Base-by-base conservation (phyloP, 1,284 basidiomycete species). In the Ustilago sp. region DNA sequence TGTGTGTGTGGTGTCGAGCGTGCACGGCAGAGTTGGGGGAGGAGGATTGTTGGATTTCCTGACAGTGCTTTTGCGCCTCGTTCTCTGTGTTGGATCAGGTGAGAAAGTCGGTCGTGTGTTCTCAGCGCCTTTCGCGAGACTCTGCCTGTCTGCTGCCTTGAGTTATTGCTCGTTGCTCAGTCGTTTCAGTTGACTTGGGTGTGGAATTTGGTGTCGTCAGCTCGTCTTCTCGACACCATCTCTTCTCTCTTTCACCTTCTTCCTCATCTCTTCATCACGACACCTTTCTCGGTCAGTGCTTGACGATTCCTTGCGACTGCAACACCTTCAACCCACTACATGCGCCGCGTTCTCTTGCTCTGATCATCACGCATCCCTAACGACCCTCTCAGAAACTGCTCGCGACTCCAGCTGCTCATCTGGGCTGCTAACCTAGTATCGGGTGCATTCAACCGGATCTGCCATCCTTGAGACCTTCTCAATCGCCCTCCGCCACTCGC, bases 81-180 rank as follows among this genome's bases (percentile, higher is more conserved):
- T 2, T 23, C 38, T 23, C 19, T 19, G n/a, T 17, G 11, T 54
- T 34, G 34, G 5, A 12, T 36, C 35, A 28, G 23, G 3, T n/a
- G n/a, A 19, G 45, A 23, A 6, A 48, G 9, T 17, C 38, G 15
- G 38, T 39, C 38, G 23, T 15, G 52, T 54, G 52, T 54, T 54
- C 52, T 54, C 52, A 38, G 32, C 34, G 1, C 53, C 28, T 35
- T 23, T 17, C 28, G 15, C 34, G 4, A 31, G 15, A 34, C 23
- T n/a, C 32, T 23, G 51, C 34, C 51, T 53, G 34, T 32, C 35
- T 53, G 51, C 51, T 53, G 51, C 51, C 34, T n/a, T 32, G 32
- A 52, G 9, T 5, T 13, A 5, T 38, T n/a, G 31, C 35, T 23
- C 15, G 34, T 17, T 36, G 51, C 52, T 54, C 19, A 19, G 52